Percentiles rank a stretch among this genome's conserved stretches.
phyloP scores from a whole-genome alignment of 2,329 filamentous ascomycete species.

The Paecilomyces formosus region DNA sequence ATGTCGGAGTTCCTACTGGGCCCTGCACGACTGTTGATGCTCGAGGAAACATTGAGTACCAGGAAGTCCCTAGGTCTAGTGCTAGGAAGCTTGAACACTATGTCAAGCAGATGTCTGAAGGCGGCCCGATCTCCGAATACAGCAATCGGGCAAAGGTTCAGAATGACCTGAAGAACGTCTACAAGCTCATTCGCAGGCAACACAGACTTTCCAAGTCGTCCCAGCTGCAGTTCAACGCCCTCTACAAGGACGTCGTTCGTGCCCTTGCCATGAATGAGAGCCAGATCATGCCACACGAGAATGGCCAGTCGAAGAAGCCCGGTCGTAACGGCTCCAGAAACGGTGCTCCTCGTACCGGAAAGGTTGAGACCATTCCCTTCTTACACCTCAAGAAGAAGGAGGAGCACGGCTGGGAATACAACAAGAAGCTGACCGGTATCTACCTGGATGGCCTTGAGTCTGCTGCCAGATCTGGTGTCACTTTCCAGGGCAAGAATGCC shows the following conservation, averaged over 20 bases:
- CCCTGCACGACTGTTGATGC: slow-evolving; percentile 89
- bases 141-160: slow-evolving; percentile 98
- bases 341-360: slow-evolving; percentile 62
- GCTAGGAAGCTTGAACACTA: slow-evolving; percentile 98
- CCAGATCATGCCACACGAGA: slow-evolving; percentile 88
- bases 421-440: slow-evolving; percentile 90
- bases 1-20: slow-evolving; percentile 84
- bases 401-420: slow-evolving; percentile 96
- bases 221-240: slow-evolving; percentile 88
- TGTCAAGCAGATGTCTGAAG: slow-evolving; percentile 96
- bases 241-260: slow-evolving; percentile 90
- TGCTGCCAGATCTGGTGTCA: slow-evolving; percentile 78
- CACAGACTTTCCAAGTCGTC: slow-evolving; percentile 96
- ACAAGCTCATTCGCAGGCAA: slow-evolving; percentile 97
- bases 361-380: slow-evolving; percentile 96
- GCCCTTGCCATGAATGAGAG: slow-evolving; percentile 96
- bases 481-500: slow-evolving; percentile 89
- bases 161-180: slow-evolving; percentile 87
- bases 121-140: slow-evolving; percentile 97
- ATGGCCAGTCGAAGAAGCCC: slow-evolving; percentile 53
- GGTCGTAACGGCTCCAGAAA: slow-evolving; percentile 45
- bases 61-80: slow-evolving; percentile 77
- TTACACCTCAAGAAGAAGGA: slow-evolving; percentile 96
- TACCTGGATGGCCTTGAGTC: slow-evolving; percentile 90
- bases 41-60: slow-evolving; percentile 85